Evolutionary conservation across 1,284 basidiomycete genomes (phyloP), one percentile per base, ranked within the genome.

Genomic region (Boletus holoroseus): DNA sequence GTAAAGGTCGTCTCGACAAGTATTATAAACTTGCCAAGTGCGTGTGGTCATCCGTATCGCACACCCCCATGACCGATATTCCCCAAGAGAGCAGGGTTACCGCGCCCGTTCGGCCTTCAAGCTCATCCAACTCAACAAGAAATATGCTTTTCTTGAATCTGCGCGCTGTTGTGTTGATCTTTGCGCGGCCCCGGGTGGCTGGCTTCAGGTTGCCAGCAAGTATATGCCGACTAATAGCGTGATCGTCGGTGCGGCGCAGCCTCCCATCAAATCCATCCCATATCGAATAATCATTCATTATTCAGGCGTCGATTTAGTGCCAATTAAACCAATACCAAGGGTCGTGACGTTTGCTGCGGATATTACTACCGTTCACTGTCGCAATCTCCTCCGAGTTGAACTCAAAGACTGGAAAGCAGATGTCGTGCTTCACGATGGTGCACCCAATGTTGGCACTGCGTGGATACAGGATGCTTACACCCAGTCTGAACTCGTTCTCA

Each of bases 401-500:
- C 75, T 99, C 57, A 98, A 99, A 71, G 94, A 98, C 70, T 99
- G 96, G 95, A 96, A 94, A 72, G 96, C 96, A n/a, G 96, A 99
- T 68, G 83, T 99, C 49, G 94, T 99, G n/a, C 81, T 99, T 49
- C 96, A 99, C 71, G 96, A 99, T 72, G 96, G 96, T 77, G 96
- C 96, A 37, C 96, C 96, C 37, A 99, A 99, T 69, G 96, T 99
- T 70, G 96, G 96, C 78, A 91, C 94, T 24, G 96, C 96, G 12
- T 99, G 96, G 96, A 83, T 99, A 53, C 96, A 99, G 70, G 96
- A 99, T 72, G 96, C 96, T 1, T 99, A 95, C 75, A 86, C 85
- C 55, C 96, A 99, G 68, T 92, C 92, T 43, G 96, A 99, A 71
- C 86, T 99, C 54, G 95, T 97, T 50, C 79, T 99, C 53, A 94